Percentiles rank a stretch among this genome's conserved stretches.
These are phyloP conservation scores for Podaxis pistillaris DNA, from an alignment of 768 basidiomycete genomes.

Conservation along the genomic window DNA sequence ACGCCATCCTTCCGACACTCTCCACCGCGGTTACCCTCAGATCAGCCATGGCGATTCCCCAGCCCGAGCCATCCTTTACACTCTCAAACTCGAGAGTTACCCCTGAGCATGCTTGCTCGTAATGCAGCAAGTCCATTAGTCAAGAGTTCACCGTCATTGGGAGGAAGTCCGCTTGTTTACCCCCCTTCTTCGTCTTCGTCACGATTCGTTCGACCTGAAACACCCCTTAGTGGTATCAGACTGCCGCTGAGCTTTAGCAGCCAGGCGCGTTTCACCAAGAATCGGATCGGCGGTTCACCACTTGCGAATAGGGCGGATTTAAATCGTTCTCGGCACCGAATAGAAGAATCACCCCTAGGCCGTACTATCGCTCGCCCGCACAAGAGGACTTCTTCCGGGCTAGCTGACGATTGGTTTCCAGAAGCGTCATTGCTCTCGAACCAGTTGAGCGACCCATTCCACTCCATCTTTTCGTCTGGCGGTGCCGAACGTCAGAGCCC, in stretches of 20 bases:
- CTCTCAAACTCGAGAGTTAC: slow-evolving; percentile 59
- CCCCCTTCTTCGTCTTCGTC: slow-evolving; percentile 31
- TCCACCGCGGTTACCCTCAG: slow-evolving; percentile 68
- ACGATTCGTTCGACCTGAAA: slow-evolving; percentile 16
- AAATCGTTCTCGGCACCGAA: slow-evolving; percentile 21
- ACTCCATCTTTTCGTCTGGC: slow-evolving; percentile 33
- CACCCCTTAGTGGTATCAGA: slow-evolving; percentile 13
- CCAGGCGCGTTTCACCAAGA: slow-evolving; percentile 31
- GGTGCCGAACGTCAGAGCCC: slow-evolving; percentile 25
- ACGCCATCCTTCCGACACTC: slow-evolving; percentile 81
- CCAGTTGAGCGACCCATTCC: slow-evolving; percentile 48
- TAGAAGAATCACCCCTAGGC: slow-evolving; percentile 48
- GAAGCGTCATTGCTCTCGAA: slow-evolving; percentile 34
- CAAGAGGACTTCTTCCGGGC: slow-evolving; percentile 31
- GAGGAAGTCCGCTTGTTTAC: slow-evolving; percentile 31
- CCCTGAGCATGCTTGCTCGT: slow-evolving; percentile 60
- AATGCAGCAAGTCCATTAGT: slow-evolving; percentile 48
- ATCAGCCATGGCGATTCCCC: slow-evolving; percentile 81
- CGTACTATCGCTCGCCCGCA: slow-evolving; percentile 28
- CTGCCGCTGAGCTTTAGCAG: slow-evolving; percentile 41
- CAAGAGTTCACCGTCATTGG: slow-evolving; percentile 27
- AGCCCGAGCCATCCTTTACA: slow-evolving; percentile 79
- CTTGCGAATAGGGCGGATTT: slow-evolving; percentile 8
- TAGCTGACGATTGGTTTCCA: slow-evolving; percentile 43
- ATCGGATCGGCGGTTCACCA: slow-evolving; percentile 23